A percentile compares a stretch with the other conserved stretches of the same genome.
phyloP scores from a whole-genome alignment of 23 red algal species.

The Cyanidiococcus yangmingshanensis region DNA sequence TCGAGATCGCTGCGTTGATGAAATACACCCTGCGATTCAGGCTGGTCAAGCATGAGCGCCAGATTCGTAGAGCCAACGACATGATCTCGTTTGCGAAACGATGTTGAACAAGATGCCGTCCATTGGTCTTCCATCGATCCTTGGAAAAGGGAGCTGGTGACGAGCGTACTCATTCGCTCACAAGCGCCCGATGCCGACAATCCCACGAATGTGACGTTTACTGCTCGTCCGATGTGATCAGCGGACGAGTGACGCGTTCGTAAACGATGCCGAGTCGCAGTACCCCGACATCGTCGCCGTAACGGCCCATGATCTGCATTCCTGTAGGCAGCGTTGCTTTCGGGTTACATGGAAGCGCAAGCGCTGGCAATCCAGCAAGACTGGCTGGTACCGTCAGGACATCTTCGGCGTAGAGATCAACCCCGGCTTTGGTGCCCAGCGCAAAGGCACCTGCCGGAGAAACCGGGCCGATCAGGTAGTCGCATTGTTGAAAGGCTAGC shows the following conservation, averaged over 20 bases:
- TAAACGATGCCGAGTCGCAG: slow-evolving; percentile 64
- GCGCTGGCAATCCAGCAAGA: slow-evolving; percentile 68
- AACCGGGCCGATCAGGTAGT: slow-evolving; percentile 56
- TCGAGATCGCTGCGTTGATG: too few relatives aligned
- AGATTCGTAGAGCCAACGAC: too few relatives aligned
- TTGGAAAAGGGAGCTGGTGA: too few relatives aligned
- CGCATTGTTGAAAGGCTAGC: slow-evolving; percentile 33
- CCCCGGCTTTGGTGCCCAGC: slow-evolving; percentile 44
- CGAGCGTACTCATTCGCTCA: too few relatives aligned
- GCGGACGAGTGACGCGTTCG: slow-evolving; percentile 47
- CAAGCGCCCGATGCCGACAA: too few relatives aligned
- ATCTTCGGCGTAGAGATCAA: slow-evolving; percentile 61
- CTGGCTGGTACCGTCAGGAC: slow-evolving; percentile 66
- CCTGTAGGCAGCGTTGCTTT: slow-evolving; percentile 51
- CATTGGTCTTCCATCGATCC: too few relatives aligned
- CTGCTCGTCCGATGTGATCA: too few relatives aligned
- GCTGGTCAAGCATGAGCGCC: too few relatives aligned
- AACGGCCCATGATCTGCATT: slow-evolving; percentile 64
- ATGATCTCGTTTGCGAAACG: too few relatives aligned
- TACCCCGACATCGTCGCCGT: slow-evolving; percentile 45
- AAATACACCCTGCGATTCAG: too few relatives aligned
- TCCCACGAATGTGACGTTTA: too few relatives aligned
- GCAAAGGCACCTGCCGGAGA: slow-evolving; percentile 51
- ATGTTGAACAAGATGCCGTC: too few relatives aligned
- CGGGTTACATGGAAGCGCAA: slow-evolving; percentile 56